A percentile compares a stretch with the other conserved stretches of the same genome.
phyloP scores from a whole-genome alignment of 2,329 filamentous ascomycete species.

The Furcasterigmium furcatum region DNA sequence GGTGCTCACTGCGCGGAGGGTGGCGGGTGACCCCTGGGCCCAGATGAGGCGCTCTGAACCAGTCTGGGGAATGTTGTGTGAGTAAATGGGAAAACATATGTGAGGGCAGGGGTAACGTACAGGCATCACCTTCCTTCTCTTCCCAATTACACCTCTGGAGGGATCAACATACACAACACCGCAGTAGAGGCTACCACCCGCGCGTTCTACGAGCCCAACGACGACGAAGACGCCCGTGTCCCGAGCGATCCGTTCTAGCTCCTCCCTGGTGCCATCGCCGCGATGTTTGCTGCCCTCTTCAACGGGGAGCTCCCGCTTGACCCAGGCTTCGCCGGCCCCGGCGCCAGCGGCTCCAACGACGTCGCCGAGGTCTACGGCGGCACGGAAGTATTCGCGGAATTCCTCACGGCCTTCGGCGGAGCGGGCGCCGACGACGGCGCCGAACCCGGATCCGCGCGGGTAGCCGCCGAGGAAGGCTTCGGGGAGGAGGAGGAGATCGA shows the following conservation, averaged over 20 bases:
- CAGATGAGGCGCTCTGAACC: constrained; percentile 80
- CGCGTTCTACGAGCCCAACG: constrained; percentile 74
- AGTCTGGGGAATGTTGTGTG: constrained; percentile 52
- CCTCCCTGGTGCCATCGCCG: constrained; percentile 68
- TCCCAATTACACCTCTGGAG: constrained; percentile 68
- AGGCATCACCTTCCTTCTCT: constrained; percentile 90
- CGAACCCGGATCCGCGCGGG: constrained; percentile 77
- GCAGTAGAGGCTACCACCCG: constrained; percentile 83
- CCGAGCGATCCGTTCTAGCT: constrained; percentile 70
- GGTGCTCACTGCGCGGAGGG: constrained; percentile 75
- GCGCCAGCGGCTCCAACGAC: constrained; percentile 52
- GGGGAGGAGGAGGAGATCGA: constrained; percentile 79
- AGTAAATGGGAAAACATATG: background rate
- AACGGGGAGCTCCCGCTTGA: constrained; percentile 55
- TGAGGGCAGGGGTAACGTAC: constrained; percentile 50
- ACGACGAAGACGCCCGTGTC: constrained; percentile 82
- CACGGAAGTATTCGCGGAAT: constrained; percentile 75
- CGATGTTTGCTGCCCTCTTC: constrained; percentile 13
- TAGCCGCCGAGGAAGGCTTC: constrained; percentile 93
- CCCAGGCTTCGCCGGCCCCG: constrained; percentile 72
- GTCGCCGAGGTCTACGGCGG: constrained; percentile 81
- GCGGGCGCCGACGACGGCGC: constrained; percentile 69
- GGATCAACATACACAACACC: constrained; percentile 80
- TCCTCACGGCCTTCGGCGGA: constrained; percentile 71
- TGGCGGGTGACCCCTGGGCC: constrained; percentile 80